A percentile compares a stretch with the other conserved stretches of the same genome.
These are phyloP conservation scores for Lodderomyces parapsilosis DNA, from an alignment of 1,139 yeast genomes.

Conservation along the genomic window DNA sequence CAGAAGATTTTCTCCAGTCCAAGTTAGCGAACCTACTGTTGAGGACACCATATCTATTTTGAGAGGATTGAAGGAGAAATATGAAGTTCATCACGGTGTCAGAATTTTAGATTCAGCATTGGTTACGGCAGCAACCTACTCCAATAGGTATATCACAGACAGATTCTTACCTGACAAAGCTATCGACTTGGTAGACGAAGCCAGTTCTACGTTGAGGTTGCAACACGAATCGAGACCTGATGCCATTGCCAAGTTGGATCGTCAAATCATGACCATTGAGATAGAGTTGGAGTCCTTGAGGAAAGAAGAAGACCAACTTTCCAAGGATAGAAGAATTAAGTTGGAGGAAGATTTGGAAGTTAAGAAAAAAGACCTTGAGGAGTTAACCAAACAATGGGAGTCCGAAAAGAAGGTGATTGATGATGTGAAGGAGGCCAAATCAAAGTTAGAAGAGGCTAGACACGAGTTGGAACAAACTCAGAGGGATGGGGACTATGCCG, in stretches of 20 bases:
- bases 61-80: slow-evolving; percentile 89
- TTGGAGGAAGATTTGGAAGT: slow-evolving; percentile 63
- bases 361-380: slow-evolving; percentile 63
- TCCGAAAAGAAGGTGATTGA: slow-evolving; percentile 74
- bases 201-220: slow-evolving; percentile 88
- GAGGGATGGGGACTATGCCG: slow-evolving; percentile 80
- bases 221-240: slow-evolving; percentile 98
- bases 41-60: slow-evolving; percentile 89
- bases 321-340: slow-evolving; percentile 66
- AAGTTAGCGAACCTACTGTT: slow-evolving; percentile 87
- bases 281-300: slow-evolving; percentile 91
- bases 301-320: slow-evolving; percentile 86
- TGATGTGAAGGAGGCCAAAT: slow-evolving; percentile 72
- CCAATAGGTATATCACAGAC: slow-evolving; percentile 89
- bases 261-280: slow-evolving; percentile 89
- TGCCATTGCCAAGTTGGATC: slow-evolving; percentile 83
- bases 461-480: slow-evolving; percentile 80
- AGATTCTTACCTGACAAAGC: slow-evolving; percentile 94
- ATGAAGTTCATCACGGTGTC: slow-evolving; percentile 99
- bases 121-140: slow-evolving; percentile 89
- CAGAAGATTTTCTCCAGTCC: slow-evolving; percentile 87
- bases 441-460: slow-evolving; percentile 79
- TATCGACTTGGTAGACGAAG: slow-evolving; percentile 93
- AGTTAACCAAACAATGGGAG: slow-evolving; percentile 85
- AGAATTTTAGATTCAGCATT: slow-evolving; percentile 89